phyloP scores from a whole-genome alignment of 148 eudicot genomes.

The Rhododendron mucronatum region DNA sequence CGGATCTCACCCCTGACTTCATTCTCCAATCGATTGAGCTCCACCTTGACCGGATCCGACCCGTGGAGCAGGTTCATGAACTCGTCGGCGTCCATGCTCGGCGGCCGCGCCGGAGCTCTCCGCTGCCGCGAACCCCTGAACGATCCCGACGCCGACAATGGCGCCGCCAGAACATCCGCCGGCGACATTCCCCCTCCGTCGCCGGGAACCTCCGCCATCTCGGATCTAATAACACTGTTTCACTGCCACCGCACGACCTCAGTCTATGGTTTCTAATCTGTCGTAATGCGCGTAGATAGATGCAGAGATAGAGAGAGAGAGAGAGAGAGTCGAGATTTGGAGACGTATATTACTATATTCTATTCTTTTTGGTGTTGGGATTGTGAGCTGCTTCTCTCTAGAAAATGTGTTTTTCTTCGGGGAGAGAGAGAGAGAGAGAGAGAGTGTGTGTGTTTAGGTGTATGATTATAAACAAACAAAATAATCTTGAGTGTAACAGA shows the following conservation, averaged over 20 bases:
- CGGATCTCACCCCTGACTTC: constrained; percentile 81
- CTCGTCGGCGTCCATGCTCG: constrained; percentile 85
- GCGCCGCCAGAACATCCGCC: constrained; percentile 30
- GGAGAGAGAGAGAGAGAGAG: neutral
- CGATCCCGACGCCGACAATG: constrained; percentile 50
- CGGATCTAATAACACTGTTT: constrained; percentile 26
- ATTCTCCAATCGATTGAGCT: constrained; percentile 91
- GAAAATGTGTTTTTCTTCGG: neutral
- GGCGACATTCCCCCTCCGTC: constrained; percentile 20
- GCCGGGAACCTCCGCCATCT: constrained; percentile 38
- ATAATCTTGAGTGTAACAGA: neutral
- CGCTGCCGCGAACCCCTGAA: constrained; percentile 52
- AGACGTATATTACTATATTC: neutral
- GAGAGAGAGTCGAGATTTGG: neutral
- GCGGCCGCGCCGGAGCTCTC: constrained; percentile 46
- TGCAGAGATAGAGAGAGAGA: neutral
- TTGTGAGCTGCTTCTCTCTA: constrained; percentile 12
- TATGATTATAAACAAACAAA: neutral
- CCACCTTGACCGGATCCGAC: constrained; percentile 97
- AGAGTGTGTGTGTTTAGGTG: neutral
- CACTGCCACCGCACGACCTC: constrained; percentile 8
- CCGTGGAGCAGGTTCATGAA: constrained; percentile 80
- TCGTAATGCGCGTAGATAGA: neutral
- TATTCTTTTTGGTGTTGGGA: neutral
- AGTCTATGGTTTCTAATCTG: neutral